Evolutionary conservation across 768 basidiomycete genomes (phyloP).

Genomic region (Fibroporia radiculosa): DNA sequence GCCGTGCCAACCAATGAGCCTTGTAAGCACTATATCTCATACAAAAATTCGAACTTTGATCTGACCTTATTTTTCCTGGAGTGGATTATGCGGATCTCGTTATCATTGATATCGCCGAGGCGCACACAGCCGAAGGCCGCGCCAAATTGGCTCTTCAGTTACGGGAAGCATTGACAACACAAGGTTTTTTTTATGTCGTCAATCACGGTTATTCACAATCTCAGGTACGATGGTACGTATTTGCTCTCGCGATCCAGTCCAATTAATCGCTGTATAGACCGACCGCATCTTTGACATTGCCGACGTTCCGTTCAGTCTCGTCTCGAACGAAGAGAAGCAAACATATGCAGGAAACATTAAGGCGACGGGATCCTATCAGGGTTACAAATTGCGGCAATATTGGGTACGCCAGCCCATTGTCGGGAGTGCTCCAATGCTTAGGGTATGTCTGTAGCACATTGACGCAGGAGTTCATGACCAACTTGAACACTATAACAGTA

Average conservation of each 20-base stretch:
- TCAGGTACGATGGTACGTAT: slow-evolving; percentile 12
- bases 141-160: slow-evolving; percentile 17
- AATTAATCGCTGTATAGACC: slow-evolving; percentile 11
- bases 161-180: slow-evolving; percentile 21
- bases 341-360: slow-evolving; percentile 25
- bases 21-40: slow-evolving; percentile 20
- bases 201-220: slow-evolving; percentile 23
- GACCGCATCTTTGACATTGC: slow-evolving; percentile 31
- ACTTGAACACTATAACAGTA: slow-evolving; percentile 55
- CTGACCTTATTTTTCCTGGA: slow-evolving; percentile 1
- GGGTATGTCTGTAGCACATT: slow-evolving; percentile 35
- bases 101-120: slow-evolving; percentile 23
- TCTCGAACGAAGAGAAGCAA: slow-evolving; percentile 26
- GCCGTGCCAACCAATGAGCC: slow-evolving; percentile 27
- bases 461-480: slow-evolving; percentile 54
- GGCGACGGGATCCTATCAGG: slow-evolving; percentile 42
- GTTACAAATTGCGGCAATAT: slow-evolving; percentile 46
- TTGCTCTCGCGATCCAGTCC: too few relatives aligned
- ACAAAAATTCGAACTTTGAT: not conserved
- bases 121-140: slow-evolving; percentile 19
- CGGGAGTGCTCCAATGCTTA: not conserved
- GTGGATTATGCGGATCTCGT: slow-evolving; percentile 28
- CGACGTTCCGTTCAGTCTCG: slow-evolving; percentile 26
- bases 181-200: slow-evolving; percentile 26
- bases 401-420: slow-evolving; percentile 32